Percentiles rank a stretch among this genome's conserved stretches.
phyloP scores from a whole-genome alignment of 2,329 filamentous ascomycete species.

The Chrysoporthe deuterocubensis region DNA sequence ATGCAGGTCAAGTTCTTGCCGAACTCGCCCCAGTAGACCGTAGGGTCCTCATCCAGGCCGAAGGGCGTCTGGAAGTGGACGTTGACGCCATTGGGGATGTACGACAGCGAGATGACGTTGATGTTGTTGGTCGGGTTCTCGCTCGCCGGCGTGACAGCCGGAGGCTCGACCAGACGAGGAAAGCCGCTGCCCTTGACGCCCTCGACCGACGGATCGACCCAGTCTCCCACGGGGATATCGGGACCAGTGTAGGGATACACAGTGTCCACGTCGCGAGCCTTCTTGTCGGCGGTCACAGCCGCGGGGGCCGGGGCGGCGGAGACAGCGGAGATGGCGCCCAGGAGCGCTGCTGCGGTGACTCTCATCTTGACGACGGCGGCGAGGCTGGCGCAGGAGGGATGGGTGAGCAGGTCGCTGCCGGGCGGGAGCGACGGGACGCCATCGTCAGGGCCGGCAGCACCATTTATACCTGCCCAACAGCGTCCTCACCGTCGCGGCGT shows the following conservation, averaged over 20 bases:
- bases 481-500: background rate
- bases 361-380: slow-evolving; percentile 8
- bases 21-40: slow-evolving; percentile 48
- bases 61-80: slow-evolving; percentile 59
- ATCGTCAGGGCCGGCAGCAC: too few relatives aligned
- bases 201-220: slow-evolving; percentile 53
- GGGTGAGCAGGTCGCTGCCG: slow-evolving; percentile 9
- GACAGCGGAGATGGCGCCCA: slow-evolving; percentile 11
- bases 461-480: background rate
- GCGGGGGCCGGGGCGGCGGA: slow-evolving; percentile 19
- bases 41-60: slow-evolving; percentile 49
- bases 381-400: background rate
- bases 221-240: slow-evolving; percentile 52
- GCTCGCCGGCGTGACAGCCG: slow-evolving; percentile 50
- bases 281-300: background rate
- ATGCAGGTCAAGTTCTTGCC: slow-evolving; percentile 39
- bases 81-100: slow-evolving; percentile 53
- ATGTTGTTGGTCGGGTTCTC: slow-evolving; percentile 53
- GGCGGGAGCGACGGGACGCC: background rate
- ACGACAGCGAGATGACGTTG: slow-evolving; percentile 55
- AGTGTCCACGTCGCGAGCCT: slow-evolving; percentile 42
- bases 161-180: slow-evolving; percentile 52
- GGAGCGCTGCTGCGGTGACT: slow-evolving; percentile 3
- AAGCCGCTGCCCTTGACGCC: slow-evolving; percentile 56
- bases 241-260: slow-evolving; percentile 53